Percentiles rank a stretch among this genome's conserved stretches.
Conservation (phyloP, 805 yeast species). For the Brettanomyces naardenensis region DNA sequence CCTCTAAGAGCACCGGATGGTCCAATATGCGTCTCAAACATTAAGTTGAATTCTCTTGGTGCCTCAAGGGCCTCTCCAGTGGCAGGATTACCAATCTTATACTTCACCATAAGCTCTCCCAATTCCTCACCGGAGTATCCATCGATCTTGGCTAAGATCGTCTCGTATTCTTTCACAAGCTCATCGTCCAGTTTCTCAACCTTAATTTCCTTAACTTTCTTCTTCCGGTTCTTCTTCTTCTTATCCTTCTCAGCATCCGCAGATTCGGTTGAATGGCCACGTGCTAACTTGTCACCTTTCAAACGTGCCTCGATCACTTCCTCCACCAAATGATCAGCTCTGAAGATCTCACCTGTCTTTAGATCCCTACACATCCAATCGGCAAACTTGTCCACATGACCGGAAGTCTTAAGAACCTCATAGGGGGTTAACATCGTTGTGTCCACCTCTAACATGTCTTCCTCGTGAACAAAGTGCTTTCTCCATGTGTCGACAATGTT, state of each 20-base stretch:
- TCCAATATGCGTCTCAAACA: slow-evolving; percentile 99
- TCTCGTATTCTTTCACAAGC: slow-evolving; percentile 74
- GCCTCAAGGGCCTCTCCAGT: slow-evolving; percentile 80
- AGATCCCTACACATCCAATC: slow-evolving; percentile 99
- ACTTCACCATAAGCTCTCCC: slow-evolving; percentile 78
- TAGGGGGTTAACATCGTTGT: slow-evolving; percentile 96
- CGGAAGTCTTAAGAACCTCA: slow-evolving; percentile 96
- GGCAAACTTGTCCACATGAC: slow-evolving; percentile 97
- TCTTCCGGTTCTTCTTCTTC: slow-evolving; percentile 85
- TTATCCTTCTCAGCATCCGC: slow-evolving; percentile 69
- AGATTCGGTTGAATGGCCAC: slow-evolving; percentile 69
- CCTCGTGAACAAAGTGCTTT: slow-evolving; percentile 94
- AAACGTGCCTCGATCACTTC: slow-evolving; percentile 94
- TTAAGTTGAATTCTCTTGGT: slow-evolving; percentile 92
- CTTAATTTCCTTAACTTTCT: slow-evolving; percentile 93
- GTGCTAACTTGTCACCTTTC: slow-evolving; percentile 95
- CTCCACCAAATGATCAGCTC: slow-evolving; percentile 97
- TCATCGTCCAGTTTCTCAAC: slow-evolving; percentile 80
- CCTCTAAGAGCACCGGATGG: slow-evolving; percentile 97
- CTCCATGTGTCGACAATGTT: slow-evolving; percentile 94
- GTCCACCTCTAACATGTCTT: slow-evolving; percentile 98
- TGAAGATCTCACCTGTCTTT: slow-evolving; percentile 94
- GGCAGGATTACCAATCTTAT: slow-evolving; percentile 85
- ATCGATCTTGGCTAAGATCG: slow-evolving; percentile 85
- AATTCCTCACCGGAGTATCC: slow-evolving; percentile 90